These are phyloP conservation scores for Eimeria tenella DNA, from an alignment of 169 alveolate genomes.

Conservation along the genomic window DNA sequence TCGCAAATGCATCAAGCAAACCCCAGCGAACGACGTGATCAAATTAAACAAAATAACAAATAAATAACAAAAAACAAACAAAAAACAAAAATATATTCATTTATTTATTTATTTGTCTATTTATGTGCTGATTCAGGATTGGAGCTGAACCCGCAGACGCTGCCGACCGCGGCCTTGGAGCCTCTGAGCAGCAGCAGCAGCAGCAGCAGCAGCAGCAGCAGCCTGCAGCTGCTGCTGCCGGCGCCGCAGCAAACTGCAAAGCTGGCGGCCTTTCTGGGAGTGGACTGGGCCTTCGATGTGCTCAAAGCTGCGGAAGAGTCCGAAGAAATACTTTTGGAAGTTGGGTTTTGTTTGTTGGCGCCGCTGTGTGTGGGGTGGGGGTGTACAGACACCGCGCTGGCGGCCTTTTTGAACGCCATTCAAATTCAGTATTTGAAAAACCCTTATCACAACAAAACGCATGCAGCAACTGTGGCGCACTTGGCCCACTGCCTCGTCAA, in stretches of 20 bases:
- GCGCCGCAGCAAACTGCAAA: slow-evolving; percentile 9
- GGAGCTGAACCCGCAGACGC: no score
- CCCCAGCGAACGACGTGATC: no score
- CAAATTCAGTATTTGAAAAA: slow-evolving; percentile 40
- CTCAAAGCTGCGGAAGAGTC: background rate
- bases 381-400: slow-evolving; percentile 40
- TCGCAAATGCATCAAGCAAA: no score
- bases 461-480: slow-evolving; percentile 83
- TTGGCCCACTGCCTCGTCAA: slow-evolving; percentile 81
- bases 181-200: no score
- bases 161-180: no score
- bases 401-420: slow-evolving; percentile 36
- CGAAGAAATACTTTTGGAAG: slow-evolving; percentile 47
- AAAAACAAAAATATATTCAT: no score
- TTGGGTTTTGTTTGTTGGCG: slow-evolving; percentile 34
- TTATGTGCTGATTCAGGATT: no score
- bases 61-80: no score
- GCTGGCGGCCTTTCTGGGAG: background rate
- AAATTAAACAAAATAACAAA: no score
- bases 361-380: slow-evolving; percentile 27
- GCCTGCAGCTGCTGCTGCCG: background rate
- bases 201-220: no score
- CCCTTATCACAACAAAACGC: slow-evolving; percentile 77
- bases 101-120: no score
- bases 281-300: slow-evolving; percentile 68